Conservation (phyloP, 257 asterid species). For the Solanum sparsipilum region DNA sequence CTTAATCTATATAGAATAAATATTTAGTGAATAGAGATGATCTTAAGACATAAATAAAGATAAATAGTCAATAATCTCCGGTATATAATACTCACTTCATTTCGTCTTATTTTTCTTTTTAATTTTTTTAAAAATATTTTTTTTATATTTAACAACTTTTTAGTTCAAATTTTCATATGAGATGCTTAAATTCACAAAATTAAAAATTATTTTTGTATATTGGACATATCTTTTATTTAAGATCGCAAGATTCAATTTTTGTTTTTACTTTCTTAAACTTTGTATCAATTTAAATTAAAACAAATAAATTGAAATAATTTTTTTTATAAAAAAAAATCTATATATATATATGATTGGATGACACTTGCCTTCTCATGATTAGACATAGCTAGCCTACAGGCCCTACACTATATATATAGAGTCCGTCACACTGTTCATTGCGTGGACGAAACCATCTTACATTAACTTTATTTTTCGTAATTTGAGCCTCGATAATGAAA, state of each 20-base stretch:
- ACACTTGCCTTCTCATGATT: constrained; percentile 15
- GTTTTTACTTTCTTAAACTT: no score
- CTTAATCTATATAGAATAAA: not conserved
- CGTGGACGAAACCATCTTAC: constrained; percentile 26
- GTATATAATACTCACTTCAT: not conserved
- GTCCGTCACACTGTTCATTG: constrained; percentile 20
- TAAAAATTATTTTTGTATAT: no score
- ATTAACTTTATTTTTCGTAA: not conserved
- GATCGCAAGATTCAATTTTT: no score
- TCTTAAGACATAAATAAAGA: not conserved
- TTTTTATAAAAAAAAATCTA: no score
- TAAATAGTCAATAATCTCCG: not conserved
- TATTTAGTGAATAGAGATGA: not conserved
- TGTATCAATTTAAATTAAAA: no score
- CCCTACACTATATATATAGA: not conserved
- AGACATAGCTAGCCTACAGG: not conserved
- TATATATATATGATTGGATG: constrained; percentile 6
- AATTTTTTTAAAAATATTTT: no score
- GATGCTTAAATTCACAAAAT: no score
- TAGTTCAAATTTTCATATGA: not conserved
- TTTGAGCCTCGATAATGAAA: not conserved
- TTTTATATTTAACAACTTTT: not conserved
- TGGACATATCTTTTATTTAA: no score
- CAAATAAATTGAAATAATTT: no score
- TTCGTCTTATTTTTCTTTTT: not conserved